These are phyloP conservation scores for Trichosporon sp. DNA, from an alignment of 1,284 basidiomycete genomes.

Conservation along the genomic window DNA sequence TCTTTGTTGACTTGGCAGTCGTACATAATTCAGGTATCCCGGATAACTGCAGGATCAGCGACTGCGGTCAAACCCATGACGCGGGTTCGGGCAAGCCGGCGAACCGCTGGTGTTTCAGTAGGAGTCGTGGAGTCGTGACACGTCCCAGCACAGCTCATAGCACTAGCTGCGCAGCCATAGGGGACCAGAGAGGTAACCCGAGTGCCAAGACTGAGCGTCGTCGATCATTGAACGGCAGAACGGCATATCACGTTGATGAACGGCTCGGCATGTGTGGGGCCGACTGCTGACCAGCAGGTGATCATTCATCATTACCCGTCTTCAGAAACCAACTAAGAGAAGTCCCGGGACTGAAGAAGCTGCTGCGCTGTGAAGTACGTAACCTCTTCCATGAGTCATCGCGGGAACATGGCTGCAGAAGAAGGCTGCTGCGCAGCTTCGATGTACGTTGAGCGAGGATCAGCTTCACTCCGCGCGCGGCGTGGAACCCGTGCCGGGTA, in stretches of 20 bases:
- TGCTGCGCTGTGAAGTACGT: neutral
- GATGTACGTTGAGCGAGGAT: neutral
- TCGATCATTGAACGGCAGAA: conserved; percentile 4
- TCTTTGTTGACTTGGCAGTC: neutral
- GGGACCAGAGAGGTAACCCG: neutral
- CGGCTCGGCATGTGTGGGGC: neutral
- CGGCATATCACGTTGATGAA: neutral
- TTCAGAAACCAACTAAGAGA: neutral
- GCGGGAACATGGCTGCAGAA: neutral
- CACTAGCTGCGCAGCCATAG: neutral
- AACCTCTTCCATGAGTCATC: neutral
- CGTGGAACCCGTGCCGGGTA: neutral
- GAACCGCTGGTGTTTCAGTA: neutral
- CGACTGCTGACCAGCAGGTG: neutral
- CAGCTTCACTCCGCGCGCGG: conserved; percentile 8
- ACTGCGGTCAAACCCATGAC: neutral
- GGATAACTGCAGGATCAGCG: neutral
- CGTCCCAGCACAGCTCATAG: neutral
- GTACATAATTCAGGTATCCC: neutral
- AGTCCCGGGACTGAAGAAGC: neutral
- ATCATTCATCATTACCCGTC: neutral
- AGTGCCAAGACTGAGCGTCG: neutral
- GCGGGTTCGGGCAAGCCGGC: neutral
- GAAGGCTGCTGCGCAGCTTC: neutral
- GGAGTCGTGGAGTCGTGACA: neutral